Conservation (phyloP, 805 yeast genomes). For the Lachancea quebecensis region DNA sequence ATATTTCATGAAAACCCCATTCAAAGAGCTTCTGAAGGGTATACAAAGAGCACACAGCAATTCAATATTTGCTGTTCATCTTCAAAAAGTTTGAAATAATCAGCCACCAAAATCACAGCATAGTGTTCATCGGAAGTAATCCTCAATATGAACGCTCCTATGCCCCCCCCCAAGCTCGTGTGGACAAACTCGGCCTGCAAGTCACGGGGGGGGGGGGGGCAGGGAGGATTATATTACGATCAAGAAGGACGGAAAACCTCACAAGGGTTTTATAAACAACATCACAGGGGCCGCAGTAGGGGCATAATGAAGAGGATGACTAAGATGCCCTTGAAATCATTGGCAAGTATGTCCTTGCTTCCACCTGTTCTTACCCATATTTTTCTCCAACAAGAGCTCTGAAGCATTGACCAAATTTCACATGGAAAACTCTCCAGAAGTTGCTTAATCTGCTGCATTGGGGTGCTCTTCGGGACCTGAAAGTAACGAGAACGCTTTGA, state of each 20-base stretch:
- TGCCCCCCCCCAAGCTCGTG: conserved; percentile 40
- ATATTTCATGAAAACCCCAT: no score
- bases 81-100: no score
- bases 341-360: conserved; percentile 33
- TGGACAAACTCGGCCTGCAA: conserved; percentile 34
- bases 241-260: conserved; percentile 36
- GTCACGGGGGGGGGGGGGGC: conserved; percentile 41
- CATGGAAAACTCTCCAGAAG: conserved; percentile 35
- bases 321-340: conserved; percentile 31
- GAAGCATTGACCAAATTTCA: conserved; percentile 40
- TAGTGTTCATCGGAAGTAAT: no score
- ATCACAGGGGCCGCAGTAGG: conserved; percentile 51
- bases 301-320: conserved; percentile 40
- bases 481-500: conserved; percentile 60
- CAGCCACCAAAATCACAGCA: no score
- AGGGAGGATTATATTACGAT: conserved; percentile 38
- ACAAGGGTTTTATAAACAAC: conserved; percentile 35
- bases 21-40: no score
- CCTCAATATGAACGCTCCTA: conserved; percentile 22
- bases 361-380: conserved; percentile 35
- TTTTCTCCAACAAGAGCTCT: conserved; percentile 33
- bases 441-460: conserved; percentile 35
- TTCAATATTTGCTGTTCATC: no score
- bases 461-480: conserved; percentile 63
- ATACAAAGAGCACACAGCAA: no score